These are phyloP conservation scores for Glutinoglossum americanum DNA, from an alignment of 495 filamentous ascomycete species.

Conservation along the genomic window DNA sequence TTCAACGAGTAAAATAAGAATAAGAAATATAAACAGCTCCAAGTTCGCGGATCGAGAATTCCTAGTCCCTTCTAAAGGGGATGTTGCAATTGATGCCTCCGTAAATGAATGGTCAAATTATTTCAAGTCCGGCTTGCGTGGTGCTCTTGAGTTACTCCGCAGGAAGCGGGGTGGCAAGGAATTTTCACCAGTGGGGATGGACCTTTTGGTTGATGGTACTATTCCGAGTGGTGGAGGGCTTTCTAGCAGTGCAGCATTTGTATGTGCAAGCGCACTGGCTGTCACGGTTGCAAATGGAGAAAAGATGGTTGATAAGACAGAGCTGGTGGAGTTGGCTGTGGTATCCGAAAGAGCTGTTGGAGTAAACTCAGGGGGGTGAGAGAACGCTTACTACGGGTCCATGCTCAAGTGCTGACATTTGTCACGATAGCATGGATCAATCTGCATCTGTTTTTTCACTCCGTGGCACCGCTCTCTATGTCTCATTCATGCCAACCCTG, in stretches of 20 bases:
- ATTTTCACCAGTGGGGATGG: slow-evolving; percentile 55
- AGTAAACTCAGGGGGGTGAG: slow-evolving; percentile 85
- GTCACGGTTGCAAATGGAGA: slow-evolving; percentile 75
- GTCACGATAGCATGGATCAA: slow-evolving; percentile 60
- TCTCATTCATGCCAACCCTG: slow-evolving; percentile 71
- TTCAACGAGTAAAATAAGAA: slow-evolving; percentile 23
- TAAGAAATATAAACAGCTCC: slow-evolving; percentile 55
- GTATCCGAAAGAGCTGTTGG: slow-evolving; percentile 87
- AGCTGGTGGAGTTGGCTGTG: slow-evolving; percentile 74
- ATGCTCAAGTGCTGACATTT: not conserved
- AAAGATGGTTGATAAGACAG: slow-evolving; percentile 59
- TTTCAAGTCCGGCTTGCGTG: slow-evolving; percentile 78
- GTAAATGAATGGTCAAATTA: slow-evolving; percentile 94
- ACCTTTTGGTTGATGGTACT: slow-evolving; percentile 74
- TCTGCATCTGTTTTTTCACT: slow-evolving; percentile 87
- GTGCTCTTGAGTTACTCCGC: slow-evolving; percentile 57
- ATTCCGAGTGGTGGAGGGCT: slow-evolving; percentile 83
- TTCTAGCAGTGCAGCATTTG: slow-evolving; percentile 85
- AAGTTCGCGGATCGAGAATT: slow-evolving; percentile 67
- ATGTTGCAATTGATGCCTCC: slow-evolving; percentile 63
- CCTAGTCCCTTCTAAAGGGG: slow-evolving; percentile 36
- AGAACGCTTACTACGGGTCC: not conserved
- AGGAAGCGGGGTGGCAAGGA: slow-evolving; percentile 31
- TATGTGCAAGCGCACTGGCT: slow-evolving; percentile 73
- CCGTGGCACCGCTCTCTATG: slow-evolving; percentile 68